Evolutionary conservation across 345 rosid species (phyloP), one percentile per base, ranked within the genome.

Genomic region (Gossypium australe): DNA sequence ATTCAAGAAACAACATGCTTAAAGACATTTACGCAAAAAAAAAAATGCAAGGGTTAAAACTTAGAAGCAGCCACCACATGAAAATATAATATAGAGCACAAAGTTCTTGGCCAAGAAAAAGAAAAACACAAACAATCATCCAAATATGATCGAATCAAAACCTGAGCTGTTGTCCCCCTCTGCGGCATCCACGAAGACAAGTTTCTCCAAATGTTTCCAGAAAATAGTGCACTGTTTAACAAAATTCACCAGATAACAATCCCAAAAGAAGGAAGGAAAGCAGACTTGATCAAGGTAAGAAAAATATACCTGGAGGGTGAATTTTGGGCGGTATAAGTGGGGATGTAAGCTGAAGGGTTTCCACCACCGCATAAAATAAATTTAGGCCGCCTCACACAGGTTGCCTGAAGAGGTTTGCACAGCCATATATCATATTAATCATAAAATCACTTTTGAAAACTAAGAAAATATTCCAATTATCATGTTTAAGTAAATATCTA

Each of bases 331-430:
- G 91, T 56, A 86, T 84, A 84, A 67, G 97, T 85, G 29, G 99
- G 96, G 52, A 91, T 80, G 87, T 86, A 82, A 68, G 86, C 88
- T 20, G 89, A 77, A 72, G 94, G 79, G 65, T 78, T 91, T 38
- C 94, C 99, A 14, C 98, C 97, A 67, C 97, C 88, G 88, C 93
- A 91, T 85, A 93, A 77, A 74, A 93, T 90, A 85, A 87, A 95
- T 72, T 93, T 95, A 53, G 97, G 96, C 67, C 96, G 83, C 79
- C 99, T 87, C 62, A 89, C 78, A 38, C 92, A 93, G 70, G 91
- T 79, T 55, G 98, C 84, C 98, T 95, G 93, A 48, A 81, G 78
- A 66, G 61, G 38, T 75, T 69, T 14, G 72, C 11, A 52, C 41
- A n/a, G 24, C 74, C 43, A 62, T 17, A 34, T 20, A 53, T 53